Conservation (phyloP, 2,329 filamentous ascomycete species). For the Microdochium bolleyi region DNA sequence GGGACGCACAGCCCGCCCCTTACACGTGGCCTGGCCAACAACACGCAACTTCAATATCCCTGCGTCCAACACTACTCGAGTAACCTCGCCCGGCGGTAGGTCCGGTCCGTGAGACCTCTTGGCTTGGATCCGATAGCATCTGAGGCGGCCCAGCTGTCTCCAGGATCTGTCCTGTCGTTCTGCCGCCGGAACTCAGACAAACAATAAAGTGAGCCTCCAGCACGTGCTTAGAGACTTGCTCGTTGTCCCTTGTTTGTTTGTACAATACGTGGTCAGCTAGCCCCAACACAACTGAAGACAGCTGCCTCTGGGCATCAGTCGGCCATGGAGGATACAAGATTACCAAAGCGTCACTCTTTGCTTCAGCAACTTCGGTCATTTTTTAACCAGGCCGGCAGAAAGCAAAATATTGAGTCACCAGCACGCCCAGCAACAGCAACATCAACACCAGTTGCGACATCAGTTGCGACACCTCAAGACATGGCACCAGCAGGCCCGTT, state of each 20-base stretch:
- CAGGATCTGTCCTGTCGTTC: not conserved
- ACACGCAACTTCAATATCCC: not conserved
- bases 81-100: not conserved
- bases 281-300: not conserved
- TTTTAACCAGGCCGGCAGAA: not conserved
- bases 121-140: not conserved
- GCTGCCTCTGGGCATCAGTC: not conserved
- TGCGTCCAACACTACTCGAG: not conserved
- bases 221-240: not conserved
- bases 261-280: no score
- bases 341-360: slow-evolving; percentile 2
- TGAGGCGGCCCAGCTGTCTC: not conserved
- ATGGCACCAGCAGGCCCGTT: slow-evolving; percentile 2
- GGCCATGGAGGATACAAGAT: not conserved
- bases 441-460: not conserved
- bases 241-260: not conserved
- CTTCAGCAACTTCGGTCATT: slow-evolving; percentile 4
- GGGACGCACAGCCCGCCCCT: not conserved
- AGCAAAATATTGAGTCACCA: slow-evolving; percentile 1
- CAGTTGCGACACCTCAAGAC: not conserved
- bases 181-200: not conserved
- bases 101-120: not conserved
- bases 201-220: not conserved
- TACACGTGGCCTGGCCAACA: not conserved
- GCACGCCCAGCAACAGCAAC: not conserved